Evolutionary conservation across 1,139 yeast genomes (phyloP).

Genomic region (Saccharomyces hybrid): DNA sequence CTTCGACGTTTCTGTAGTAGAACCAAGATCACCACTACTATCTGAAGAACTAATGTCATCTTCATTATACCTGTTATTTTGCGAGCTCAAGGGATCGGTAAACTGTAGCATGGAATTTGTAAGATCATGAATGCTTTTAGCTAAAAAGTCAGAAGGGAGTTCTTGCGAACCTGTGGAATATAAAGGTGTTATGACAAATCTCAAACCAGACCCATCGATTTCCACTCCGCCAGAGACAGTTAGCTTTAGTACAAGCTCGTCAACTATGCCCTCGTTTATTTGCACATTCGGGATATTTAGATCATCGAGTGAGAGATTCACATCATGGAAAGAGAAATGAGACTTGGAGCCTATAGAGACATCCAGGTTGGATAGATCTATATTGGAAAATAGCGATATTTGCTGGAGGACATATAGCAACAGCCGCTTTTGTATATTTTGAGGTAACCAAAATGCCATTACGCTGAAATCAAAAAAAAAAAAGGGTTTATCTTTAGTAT

Average conservation of each 20-base stretch:
- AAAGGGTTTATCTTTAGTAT: not conserved
- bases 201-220: conserved; percentile 52
- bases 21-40: not conserved
- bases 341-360: conserved; percentile 60
- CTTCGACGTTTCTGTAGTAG: not conserved
- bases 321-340: conserved; percentile 50
- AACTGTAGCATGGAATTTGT: conserved; percentile 50
- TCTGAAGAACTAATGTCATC: not conserved
- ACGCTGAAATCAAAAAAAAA: not conserved
- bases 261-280: conserved; percentile 56
- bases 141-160: conserved; percentile 34
- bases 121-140: conserved; percentile 59
- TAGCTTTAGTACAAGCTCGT: conserved; percentile 43
- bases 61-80: conserved; percentile 14
- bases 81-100: conserved; percentile 23
- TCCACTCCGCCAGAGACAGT: conserved; percentile 60
- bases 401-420: conserved; percentile 74
- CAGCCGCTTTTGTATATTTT: conserved; percentile 72
- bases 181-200: conserved; percentile 40
- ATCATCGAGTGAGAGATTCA: conserved; percentile 66
- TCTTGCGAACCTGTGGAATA: not conserved
- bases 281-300: conserved; percentile 62
- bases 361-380: conserved; percentile 73
- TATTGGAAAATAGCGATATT: conserved; percentile 72
- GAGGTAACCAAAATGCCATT: conserved; percentile 76